Evolutionary conservation across 331 rosid genomes (phyloP), one percentile per base, ranked within the genome.

Genomic region (Phaseolus coccineus): DNA sequence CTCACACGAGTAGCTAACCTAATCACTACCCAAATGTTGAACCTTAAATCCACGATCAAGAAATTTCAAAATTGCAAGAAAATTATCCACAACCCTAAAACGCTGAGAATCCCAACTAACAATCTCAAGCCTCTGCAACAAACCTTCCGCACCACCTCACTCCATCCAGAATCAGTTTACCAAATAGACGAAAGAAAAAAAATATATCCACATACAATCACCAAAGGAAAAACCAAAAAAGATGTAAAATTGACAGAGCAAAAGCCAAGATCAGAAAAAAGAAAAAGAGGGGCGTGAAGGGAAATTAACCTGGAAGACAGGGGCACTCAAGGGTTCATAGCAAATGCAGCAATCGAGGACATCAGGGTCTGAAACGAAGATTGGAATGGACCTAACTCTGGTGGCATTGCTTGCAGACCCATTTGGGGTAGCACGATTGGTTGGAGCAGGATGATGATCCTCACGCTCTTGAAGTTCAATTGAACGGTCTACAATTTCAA

Each of bases 281-380:
- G 1, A 14, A 46, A 44, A 19, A 12, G 2, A 19, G 4, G 46
- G 12, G 15, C 1, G 40, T 1, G 25, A 48, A 52, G 70, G 67
- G 28, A 75, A 81, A 82, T 44, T 14, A 27, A 93, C 98, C 94
- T 91, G 96, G 74, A 75, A 93, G 13, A 91, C 82, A 52, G 94
- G 97, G 58, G 71, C 5, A 46, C 69, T 48, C 87, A 93, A 81
- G 28, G 92, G 84, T 47, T 93, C 94, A 24, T 24, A 89, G 87
- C 96, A 93, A 80, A 93, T 88, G 47, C 78, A 80, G 67, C 96
- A 93, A 83, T 93, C 96, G 30, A 93, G 84, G 35, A 91, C 96
- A 53, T 91, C 94, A 6, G 94, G 87, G 24, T 91, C 97, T 7
- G 83, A 63, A 39, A 93, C 74, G 42, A 76, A 59, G 8, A 85